A percentile compares a stretch with the other conserved stretches of the same genome.
Conservation (phyloP, 768 basidiomycete species). For the Russula abietina region DNA sequence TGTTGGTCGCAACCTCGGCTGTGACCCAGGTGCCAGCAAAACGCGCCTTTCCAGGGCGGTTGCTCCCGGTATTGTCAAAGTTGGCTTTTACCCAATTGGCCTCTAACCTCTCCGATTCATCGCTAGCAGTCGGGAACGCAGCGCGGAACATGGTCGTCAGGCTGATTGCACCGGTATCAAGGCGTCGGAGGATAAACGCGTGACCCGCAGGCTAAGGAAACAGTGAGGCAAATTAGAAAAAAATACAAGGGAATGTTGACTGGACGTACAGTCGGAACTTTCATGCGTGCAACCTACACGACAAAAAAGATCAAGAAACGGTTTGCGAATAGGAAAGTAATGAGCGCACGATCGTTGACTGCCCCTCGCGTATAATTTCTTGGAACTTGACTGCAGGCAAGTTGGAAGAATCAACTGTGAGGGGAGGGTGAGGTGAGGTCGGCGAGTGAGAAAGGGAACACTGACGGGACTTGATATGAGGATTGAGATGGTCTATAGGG, state of each 20-base stretch:
- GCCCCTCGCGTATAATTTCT: conserved; percentile 80
- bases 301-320: conserved; percentile 11
- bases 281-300: conserved; percentile 76
- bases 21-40: conserved; percentile 89
- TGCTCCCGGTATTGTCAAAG: conserved; percentile 72
- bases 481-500: conserved; percentile 26
- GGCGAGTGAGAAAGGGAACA: conserved; percentile 22
- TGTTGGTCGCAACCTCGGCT: conserved; percentile 53
- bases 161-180: conserved; percentile 87
- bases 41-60: conserved; percentile 53
- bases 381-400: conserved; percentile 85
- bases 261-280: conserved; percentile 64
- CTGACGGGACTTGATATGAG: conserved; percentile 30
- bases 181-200: conserved; percentile 90
- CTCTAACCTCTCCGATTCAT: conserved; percentile 72
- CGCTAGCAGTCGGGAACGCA: conserved; percentile 77
- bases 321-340: background rate
- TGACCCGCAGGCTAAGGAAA: conserved; percentile 59
- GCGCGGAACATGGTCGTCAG: conserved; percentile 96
- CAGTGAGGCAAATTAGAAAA: conserved; percentile 25
- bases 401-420: conserved; percentile 38
- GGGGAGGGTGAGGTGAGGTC: background rate
- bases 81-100: conserved; percentile 76
- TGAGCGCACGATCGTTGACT: conserved; percentile 69
- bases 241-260: conserved; percentile 13